Evolutionary conservation across 2,329 filamentous ascomycete species (phyloP).

Genomic region (Cylindrodendrum hubeiense): DNA sequence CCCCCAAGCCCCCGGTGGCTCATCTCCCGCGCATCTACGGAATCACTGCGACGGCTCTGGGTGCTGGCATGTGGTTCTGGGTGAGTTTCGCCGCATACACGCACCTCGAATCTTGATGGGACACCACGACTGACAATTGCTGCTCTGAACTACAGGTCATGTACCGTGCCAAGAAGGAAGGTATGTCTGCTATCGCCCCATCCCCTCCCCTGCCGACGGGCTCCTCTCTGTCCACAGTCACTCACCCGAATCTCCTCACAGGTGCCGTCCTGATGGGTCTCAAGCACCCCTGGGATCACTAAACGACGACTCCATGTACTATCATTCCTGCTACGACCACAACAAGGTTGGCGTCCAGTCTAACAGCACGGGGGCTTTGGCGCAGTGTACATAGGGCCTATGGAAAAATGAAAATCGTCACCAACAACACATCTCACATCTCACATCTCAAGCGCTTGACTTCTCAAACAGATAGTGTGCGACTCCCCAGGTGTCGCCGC

Average conservation of each 20-base stretch:
- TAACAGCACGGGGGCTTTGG: conserved; percentile 12
- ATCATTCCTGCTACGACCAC: conserved; percentile 30
- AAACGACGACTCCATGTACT: conserved; percentile 48
- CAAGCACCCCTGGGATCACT: conserved; percentile 98
- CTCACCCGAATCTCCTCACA: conserved; percentile 45
- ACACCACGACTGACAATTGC: not conserved
- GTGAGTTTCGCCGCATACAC: conserved; percentile 66
- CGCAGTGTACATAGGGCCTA: conserved; percentile 38
- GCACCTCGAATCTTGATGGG: not conserved
- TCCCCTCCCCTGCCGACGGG: not conserved
- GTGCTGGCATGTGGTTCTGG: conserved; percentile 99
- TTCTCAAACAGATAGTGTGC: conserved; percentile 77
- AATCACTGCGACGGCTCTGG: conserved; percentile 86
- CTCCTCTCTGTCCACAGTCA: not conserved
- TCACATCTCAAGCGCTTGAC: conserved; percentile 38
- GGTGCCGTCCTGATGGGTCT: conserved; percentile 85
- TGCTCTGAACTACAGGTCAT: conserved; percentile 73
- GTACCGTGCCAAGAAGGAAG: conserved; percentile 97
- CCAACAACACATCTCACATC: not conserved
- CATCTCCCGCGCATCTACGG: conserved; percentile 77
- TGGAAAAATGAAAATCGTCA: conserved; percentile 3
- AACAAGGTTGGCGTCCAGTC: conserved; percentile 13
- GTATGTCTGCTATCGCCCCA: conserved; percentile 56
- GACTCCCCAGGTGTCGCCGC: conserved; percentile 77
- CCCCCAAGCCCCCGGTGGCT: conserved; percentile 57